A percentile compares a stretch with the other conserved stretches of the same genome.
phyloP scores from a whole-genome alignment of 108 stramenopile species.

The Conticribra guillardii region DNA sequence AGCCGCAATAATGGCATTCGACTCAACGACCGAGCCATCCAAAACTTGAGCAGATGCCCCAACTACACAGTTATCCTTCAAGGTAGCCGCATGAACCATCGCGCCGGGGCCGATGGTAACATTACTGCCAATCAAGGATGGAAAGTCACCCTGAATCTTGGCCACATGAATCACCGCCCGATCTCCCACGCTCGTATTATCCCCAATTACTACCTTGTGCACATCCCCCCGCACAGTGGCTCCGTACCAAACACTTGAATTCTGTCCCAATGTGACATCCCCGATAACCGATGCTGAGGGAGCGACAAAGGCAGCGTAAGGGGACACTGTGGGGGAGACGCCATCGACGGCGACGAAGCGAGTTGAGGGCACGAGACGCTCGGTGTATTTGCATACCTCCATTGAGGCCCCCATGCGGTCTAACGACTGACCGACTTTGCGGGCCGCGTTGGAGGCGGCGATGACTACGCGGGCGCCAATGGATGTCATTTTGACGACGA shows the following conservation, averaged over 20 bases:
- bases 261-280: constrained; percentile 75
- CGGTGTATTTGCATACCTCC: constrained; percentile 85
- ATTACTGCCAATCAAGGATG: constrained; percentile 86
- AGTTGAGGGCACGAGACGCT: constrained; percentile 85
- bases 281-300: constrained; percentile 86
- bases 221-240: constrained; percentile 89
- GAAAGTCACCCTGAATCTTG: constrained; percentile 89
- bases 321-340: constrained; percentile 68
- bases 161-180: constrained; percentile 95
- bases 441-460: constrained; percentile 72
- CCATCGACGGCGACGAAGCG: constrained; percentile 89
- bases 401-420: constrained; percentile 71
- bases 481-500: constrained; percentile 47
- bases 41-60: constrained; percentile 90
- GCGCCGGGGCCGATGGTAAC: constrained; percentile 87
- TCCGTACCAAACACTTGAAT: constrained; percentile 88
- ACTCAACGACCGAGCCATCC: constrained; percentile 87
- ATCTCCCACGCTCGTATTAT: constrained; percentile 85
- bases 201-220: constrained; percentile 81
- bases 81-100: constrained; percentile 90
- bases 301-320: constrained; percentile 73
- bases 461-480: constrained; percentile 64
- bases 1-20: constrained; percentile 77
- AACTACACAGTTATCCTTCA: constrained; percentile 77
- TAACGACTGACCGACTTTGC: constrained; percentile 65